Conservation (phyloP, 1,139 yeast species). For the Lodderomyces beijingensis region DNA sequence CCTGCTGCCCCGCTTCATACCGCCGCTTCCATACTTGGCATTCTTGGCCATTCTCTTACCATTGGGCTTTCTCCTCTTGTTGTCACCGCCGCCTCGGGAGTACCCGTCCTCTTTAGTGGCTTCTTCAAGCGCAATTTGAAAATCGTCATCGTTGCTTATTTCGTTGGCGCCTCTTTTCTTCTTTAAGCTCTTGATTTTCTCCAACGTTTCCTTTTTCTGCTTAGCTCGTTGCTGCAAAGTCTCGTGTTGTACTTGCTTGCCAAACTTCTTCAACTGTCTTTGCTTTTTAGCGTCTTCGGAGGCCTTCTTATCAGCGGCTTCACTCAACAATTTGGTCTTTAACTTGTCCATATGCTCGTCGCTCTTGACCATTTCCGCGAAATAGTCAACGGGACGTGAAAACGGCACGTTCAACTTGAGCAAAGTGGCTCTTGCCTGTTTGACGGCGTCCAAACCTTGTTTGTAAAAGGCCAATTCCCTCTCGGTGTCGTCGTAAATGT, state of each 20-base stretch:
- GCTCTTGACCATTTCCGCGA: slow-evolving; percentile 97
- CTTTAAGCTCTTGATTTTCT: slow-evolving; percentile 83
- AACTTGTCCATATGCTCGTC: slow-evolving; percentile 98
- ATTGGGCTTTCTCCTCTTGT: slow-evolving; percentile 52
- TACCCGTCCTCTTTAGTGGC: slow-evolving; percentile 52
- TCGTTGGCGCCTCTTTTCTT: slow-evolving; percentile 81
- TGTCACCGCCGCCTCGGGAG: slow-evolving; percentile 27
- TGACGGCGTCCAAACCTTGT: slow-evolving; percentile 86
- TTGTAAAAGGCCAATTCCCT: slow-evolving; percentile 69
- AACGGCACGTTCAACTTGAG: slow-evolving; percentile 74
- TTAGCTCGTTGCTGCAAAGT: slow-evolving; percentile 92
- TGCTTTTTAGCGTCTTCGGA: slow-evolving; percentile 92
- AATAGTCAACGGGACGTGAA: slow-evolving; percentile 89
- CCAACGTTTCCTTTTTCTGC: slow-evolving; percentile 88
- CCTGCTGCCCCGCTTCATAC: slow-evolving; percentile 70
- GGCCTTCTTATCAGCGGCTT: slow-evolving; percentile 89
- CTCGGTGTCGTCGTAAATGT: slow-evolving; percentile 92
- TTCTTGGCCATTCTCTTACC: slow-evolving; percentile 65
- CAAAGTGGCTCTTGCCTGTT: slow-evolving; percentile 64
- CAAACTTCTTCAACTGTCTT: slow-evolving; percentile 92
- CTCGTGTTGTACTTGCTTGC: slow-evolving; percentile 94
- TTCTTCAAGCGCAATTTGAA: slow-evolving; percentile 83
- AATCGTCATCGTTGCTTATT: slow-evolving; percentile 56
- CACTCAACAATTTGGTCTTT: slow-evolving; percentile 74
- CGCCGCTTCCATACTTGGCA: slow-evolving; percentile 61